Conservation (phyloP, 2,329 filamentous ascomycete species). For the Biscogniauxia sp. region DNA sequence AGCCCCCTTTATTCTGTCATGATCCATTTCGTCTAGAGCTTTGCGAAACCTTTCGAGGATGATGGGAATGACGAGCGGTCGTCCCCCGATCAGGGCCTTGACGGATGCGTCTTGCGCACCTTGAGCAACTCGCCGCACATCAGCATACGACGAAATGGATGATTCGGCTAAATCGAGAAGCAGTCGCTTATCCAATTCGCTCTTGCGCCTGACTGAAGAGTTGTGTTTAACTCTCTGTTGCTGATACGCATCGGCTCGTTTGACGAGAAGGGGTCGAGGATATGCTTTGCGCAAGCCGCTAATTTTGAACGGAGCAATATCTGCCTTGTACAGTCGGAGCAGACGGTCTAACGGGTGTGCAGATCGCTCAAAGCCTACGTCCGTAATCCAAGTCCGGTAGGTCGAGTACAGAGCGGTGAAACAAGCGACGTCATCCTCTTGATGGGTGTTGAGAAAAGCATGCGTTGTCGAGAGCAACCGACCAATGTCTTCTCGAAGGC, state of each 20-base stretch:
- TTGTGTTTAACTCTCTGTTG: conserved; percentile 93
- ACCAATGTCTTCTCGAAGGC: conserved; percentile 76
- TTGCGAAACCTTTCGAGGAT: conserved; percentile 75
- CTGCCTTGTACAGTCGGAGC: conserved; percentile 77
- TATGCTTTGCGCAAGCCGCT: conserved; percentile 90
- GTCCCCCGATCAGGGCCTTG: conserved; percentile 84
- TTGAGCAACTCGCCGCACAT: conserved; percentile 92
- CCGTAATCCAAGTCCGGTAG: conserved; percentile 94
- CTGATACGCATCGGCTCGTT: conserved; percentile 92
- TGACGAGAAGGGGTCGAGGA: conserved; percentile 85
- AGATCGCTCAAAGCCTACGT: conserved; percentile 93
- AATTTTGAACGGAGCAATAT: conserved; percentile 91
- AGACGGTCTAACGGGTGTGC: conserved; percentile 90
- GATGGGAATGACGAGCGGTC: conserved; percentile 85
- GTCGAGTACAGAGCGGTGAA: conserved; percentile 91
- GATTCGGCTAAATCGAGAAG: conserved; percentile 87
- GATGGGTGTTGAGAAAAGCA: conserved; percentile 74
- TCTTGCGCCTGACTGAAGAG: conserved; percentile 80
- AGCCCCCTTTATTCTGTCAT: conserved; percentile 89
- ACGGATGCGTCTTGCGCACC: conserved; percentile 89
- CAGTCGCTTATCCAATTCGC: conserved; percentile 81
- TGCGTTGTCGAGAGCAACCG: conserved; percentile 81
- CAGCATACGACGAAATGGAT: conserved; percentile 86
- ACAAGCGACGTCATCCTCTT: conserved; percentile 93
- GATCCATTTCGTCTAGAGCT: conserved; percentile 76